Percentiles rank a stretch among this genome's conserved stretches.
Conservation (phyloP, 2,329 filamentous ascomycete species). For the Coleophoma cylindrospora region DNA sequence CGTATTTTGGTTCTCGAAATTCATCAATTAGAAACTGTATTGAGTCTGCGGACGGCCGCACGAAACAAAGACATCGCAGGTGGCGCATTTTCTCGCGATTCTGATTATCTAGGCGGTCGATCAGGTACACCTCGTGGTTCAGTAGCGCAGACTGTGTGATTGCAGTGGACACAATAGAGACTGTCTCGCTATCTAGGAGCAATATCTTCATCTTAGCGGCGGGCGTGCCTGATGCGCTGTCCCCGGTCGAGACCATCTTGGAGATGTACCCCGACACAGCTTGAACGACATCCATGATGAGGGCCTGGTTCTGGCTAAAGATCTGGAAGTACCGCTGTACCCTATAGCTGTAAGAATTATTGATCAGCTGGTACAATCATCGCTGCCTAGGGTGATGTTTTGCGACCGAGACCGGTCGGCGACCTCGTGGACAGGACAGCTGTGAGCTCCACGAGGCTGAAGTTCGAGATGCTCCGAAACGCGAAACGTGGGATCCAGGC, state of each 20-base stretch:
- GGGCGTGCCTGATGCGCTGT: constrained; percentile 59
- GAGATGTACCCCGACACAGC: constrained; percentile 92
- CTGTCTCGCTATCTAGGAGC: constrained; percentile 87
- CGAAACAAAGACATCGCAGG: constrained; percentile 85
- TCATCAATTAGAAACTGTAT: constrained; percentile 95
- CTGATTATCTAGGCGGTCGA: constrained; percentile 87
- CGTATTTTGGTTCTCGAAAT: constrained; percentile 91
- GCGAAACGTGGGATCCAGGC: no score
- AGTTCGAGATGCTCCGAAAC: no score
- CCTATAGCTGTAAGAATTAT: background rate
- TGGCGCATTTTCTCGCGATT: constrained; percentile 97
- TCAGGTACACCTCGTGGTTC: constrained; percentile 96
- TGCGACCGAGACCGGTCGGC: background rate
- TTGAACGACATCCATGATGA: constrained; percentile 85
- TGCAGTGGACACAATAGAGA: constrained; percentile 89
- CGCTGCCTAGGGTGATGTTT: constrained; percentile 2
- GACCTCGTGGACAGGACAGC: no score
- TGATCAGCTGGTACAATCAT: constrained; percentile 14
- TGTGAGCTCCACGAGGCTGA: no score
- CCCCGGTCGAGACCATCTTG: constrained; percentile 87
- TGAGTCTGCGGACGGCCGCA: constrained; percentile 86
- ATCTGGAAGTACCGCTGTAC: background rate
- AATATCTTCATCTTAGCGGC: constrained; percentile 98
- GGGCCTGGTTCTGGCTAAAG: background rate
- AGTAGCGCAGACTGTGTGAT: constrained; percentile 93